A percentile compares a stretch with the other conserved stretches of the same genome.
Conservation (phyloP, 2,329 filamentous ascomycete genomes). For the Diaporthe nobilis region DNA sequence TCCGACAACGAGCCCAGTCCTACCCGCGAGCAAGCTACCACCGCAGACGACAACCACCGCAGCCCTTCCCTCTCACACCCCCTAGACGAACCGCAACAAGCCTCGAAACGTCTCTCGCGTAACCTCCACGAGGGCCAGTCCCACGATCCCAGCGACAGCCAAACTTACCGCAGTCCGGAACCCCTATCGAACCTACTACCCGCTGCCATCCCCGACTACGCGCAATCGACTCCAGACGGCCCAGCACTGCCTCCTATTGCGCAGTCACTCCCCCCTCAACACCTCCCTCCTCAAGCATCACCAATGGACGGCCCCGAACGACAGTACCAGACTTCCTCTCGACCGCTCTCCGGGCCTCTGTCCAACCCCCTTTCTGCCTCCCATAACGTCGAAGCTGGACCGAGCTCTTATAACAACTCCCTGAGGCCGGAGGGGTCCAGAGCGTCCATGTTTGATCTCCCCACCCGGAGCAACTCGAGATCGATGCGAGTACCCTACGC, state of each 20-base stretch:
- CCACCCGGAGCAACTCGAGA: constrained; percentile 74
- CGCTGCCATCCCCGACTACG: constrained; percentile 37
- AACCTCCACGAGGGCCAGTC: constrained; percentile 34
- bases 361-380: constrained; percentile 47
- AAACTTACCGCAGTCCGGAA: constrained; percentile 24
- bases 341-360: constrained; percentile 52
- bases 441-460: constrained; percentile 68
- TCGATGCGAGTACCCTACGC: constrained; percentile 62
- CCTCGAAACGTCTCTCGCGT: constrained; percentile 42
- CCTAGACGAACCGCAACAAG: constrained; percentile 28
- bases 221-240: constrained; percentile 44
- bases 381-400: constrained; percentile 54
- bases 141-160: constrained; percentile 22
- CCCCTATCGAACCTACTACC: constrained; percentile 15
- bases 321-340: constrained; percentile 44
- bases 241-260: constrained; percentile 16
- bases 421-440: constrained; percentile 71
- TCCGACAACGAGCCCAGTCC: constrained; percentile 55
- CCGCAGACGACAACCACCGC: constrained; percentile 49
- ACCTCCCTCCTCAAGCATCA: constrained; percentile 39
- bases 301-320: constrained; percentile 38
- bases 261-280: constrained; percentile 13
- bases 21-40: constrained; percentile 50
- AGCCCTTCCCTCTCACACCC: constrained; percentile 44
- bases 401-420: constrained; percentile 46